Percentiles rank a stretch among this genome's conserved stretches.
These are phyloP conservation scores for Thymus quinquecostatus DNA, from an alignment of 257 asterid genomes.

Conservation along the genomic window DNA sequence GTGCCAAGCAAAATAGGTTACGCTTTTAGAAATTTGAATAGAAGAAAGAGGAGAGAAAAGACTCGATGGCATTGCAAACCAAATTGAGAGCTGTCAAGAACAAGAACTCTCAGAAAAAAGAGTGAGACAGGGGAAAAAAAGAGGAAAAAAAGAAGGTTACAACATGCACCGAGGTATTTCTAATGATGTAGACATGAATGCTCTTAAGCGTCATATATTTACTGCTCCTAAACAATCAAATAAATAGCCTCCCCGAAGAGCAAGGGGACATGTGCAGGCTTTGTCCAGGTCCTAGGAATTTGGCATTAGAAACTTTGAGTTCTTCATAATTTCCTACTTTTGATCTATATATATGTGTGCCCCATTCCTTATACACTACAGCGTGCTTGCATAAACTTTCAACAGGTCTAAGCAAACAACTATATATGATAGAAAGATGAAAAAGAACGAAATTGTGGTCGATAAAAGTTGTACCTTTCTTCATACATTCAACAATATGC, in stretches of 20 bases:
- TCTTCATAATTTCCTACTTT: background rate
- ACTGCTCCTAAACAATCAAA: too few species aligned
- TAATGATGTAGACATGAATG: too few species aligned
- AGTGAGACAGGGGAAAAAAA: too few species aligned
- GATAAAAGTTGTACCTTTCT: conserved; percentile 53
- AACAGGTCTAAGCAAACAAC: background rate
- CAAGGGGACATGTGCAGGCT: background rate
- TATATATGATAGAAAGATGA: background rate
- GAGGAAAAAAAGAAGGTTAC: too few species aligned
- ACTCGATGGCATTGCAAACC: background rate
- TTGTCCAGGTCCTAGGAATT: background rate
- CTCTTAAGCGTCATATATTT: too few species aligned
- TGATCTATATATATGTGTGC: background rate
- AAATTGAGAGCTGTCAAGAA: background rate
- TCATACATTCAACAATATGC: conserved; percentile 77
- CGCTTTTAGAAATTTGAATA: background rate
- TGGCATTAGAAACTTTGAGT: background rate
- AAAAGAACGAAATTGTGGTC: background rate
- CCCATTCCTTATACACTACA: background rate
- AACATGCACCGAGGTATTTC: background rate
- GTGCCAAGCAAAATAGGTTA: background rate
- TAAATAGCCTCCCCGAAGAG: background rate
- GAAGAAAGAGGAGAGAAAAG: background rate
- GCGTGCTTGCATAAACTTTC: background rate
- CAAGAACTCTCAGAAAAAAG: background rate